Conservation (phyloP, 2,329 filamentous ascomycete genomes). For the Fusarium xyrophilum region DNA sequence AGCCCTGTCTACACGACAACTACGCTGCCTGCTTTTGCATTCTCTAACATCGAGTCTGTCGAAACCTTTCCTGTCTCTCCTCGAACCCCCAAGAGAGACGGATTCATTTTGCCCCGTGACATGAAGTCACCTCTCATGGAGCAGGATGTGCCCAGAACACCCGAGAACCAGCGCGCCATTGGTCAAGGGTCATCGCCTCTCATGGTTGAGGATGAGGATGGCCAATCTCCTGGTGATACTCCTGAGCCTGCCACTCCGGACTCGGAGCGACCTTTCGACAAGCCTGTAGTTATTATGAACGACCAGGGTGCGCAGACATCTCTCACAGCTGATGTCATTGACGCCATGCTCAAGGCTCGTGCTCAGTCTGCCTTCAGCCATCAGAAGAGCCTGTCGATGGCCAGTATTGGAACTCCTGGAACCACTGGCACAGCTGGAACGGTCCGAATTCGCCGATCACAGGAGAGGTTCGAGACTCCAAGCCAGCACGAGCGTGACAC, state of each 20-base stretch:
- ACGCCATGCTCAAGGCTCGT: slow-evolving; percentile 69
- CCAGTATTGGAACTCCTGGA: slow-evolving; percentile 45
- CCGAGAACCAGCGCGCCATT: slow-evolving; percentile 53
- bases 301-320: slow-evolving; percentile 84
- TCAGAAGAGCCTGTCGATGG: slow-evolving; percentile 49
- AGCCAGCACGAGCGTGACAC: slow-evolving; percentile 49
- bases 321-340: slow-evolving; percentile 82
- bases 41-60: slow-evolving; percentile 55
- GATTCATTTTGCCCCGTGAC: slow-evolving; percentile 63
- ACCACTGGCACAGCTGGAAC: slow-evolving; percentile 50
- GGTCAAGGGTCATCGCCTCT: slow-evolving; percentile 51
- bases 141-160: slow-evolving; percentile 48
- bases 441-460: slow-evolving; percentile 55
- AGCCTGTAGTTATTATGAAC: slow-evolving; percentile 54
- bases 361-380: slow-evolving; percentile 37
- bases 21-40: slow-evolving; percentile 46
- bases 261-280: slow-evolving; percentile 63
- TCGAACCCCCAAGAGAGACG: slow-evolving; percentile 62
- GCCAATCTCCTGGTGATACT: slow-evolving; percentile 57
- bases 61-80: slow-evolving; percentile 56
- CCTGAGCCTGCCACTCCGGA: slow-evolving; percentile 57
- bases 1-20: slow-evolving; percentile 40
- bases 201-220: slow-evolving; percentile 71
- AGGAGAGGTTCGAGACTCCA: slow-evolving; percentile 58
- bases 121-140: slow-evolving; percentile 43